Percentiles rank a stretch among this genome's conserved stretches.
These are phyloP conservation scores for Irpex sp. DNA, from an alignment of 1,284 basidiomycete species.

Conservation along the genomic window DNA sequence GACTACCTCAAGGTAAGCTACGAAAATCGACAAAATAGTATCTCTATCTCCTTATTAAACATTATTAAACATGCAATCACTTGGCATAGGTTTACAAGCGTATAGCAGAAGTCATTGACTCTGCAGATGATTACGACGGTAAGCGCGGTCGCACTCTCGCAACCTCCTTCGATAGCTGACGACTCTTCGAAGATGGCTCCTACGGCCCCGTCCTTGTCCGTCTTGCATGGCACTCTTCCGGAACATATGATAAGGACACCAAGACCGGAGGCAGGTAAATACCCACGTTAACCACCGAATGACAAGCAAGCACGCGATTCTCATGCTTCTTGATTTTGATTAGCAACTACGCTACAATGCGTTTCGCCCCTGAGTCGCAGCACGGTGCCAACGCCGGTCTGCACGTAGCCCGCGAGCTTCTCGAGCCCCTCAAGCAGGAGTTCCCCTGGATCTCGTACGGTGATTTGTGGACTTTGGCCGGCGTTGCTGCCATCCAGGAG, in stretches of 20 bases:
- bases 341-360: slow-evolving; percentile 95
- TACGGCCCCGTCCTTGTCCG: slow-evolving; percentile 90
- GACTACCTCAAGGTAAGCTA: slow-evolving; percentile 79
- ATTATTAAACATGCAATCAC: neutral
- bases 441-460: slow-evolving; percentile 92
- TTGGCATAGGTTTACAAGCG: slow-evolving; percentile 75
- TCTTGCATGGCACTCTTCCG: slow-evolving; percentile 91
- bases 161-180: slow-evolving; percentile 1
- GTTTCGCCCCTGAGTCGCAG: slow-evolving; percentile 80
- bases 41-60: no score
- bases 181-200: slow-evolving; percentile 67
- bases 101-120: slow-evolving; percentile 75
- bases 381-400: slow-evolving; percentile 91
- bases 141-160: slow-evolving; percentile 21
- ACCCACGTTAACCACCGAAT: neutral
- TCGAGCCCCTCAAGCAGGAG: slow-evolving; percentile 87
- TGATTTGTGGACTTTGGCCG: slow-evolving; percentile 91
- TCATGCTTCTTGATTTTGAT: neutral
- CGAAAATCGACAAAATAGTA: neutral
- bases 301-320: neutral
- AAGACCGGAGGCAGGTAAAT: slow-evolving; percentile 83
- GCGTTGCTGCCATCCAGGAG: slow-evolving; percentile 84
- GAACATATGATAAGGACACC: slow-evolving; percentile 87
- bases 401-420: slow-evolving; percentile 74
- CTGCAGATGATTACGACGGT: slow-evolving; percentile 81